phyloP scores from a whole-genome alignment of 768 basidiomycete genomes.

The Tylopilus felleus region DNA sequence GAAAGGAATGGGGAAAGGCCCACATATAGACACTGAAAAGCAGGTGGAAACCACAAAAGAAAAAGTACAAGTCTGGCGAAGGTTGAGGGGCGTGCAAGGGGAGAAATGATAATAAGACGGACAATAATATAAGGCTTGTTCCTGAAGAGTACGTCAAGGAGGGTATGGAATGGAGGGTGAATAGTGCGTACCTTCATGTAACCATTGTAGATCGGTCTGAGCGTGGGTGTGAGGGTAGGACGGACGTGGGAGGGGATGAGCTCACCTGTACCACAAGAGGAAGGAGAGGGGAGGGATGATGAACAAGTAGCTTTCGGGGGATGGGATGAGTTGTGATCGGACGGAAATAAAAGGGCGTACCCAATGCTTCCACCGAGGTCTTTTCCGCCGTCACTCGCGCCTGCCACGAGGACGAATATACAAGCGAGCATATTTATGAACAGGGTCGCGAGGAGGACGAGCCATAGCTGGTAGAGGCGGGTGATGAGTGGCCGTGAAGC shows the following conservation, averaged over 20 bases:
- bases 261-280: conserved; percentile 92
- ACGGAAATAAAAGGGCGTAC: conserved; percentile 41
- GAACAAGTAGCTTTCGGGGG: conserved; percentile 60
- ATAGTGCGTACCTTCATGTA: conserved; percentile 79
- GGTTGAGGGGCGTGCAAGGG: conserved; percentile 3
- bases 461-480: conserved; percentile 91
- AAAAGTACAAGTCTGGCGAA: conserved; percentile 84
- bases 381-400: conserved; percentile 68
- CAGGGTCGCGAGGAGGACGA: conserved; percentile 78
- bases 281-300: conserved; percentile 80
- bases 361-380: conserved; percentile 82
- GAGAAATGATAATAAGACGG: conserved; percentile 33
- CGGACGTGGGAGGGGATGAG: conserved; percentile 9
- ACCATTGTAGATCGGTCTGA: conserved; percentile 92
- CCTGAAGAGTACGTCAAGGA: conserved; percentile 45
- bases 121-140: conserved; percentile 94
- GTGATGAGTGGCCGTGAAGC: conserved; percentile 75
- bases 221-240: conserved; percentile 7
- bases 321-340: conserved; percentile 14
- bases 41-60: conserved; percentile 95
- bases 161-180: conserved; percentile 21
- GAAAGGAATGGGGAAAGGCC: conserved; percentile 24
- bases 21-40: conserved; percentile 91
- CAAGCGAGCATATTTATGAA: conserved; percentile 89
- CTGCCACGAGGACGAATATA: conserved; percentile 78